Evolutionary conservation across 2,329 filamentous ascomycete genomes (phyloP), one percentile per base, ranked within the genome.

Genomic region (Trichophaea hybrida): DNA sequence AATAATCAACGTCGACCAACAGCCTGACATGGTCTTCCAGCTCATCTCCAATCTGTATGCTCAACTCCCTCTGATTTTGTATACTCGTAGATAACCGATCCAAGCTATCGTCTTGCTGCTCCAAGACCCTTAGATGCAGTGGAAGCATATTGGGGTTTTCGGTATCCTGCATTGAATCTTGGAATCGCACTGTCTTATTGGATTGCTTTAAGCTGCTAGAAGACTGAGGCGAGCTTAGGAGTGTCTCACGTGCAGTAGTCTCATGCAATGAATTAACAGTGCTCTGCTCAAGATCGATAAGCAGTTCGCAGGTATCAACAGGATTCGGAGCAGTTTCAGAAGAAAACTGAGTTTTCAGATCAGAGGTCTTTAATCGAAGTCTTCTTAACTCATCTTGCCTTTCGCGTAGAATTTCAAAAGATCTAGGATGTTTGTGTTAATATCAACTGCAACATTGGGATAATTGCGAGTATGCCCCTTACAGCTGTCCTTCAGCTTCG

Each of bases 1-100:
- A 79, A 49, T 80, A 79, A 70, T 97, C 93, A 49, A 94, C 82
- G 68, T 95, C 91, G 71, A 96, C 91, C 34, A 98, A 77, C 76
- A 98, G 77, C 67, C 85, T 78, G 40, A 94, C 86, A 69, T 98
- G 93, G 67, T 83, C 85, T 68, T 97, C 93, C 38, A 98, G 78
- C 76, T 98, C 93, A 71, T 96, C 87, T 34, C 93, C 91, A 69
- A 98, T 97, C 75, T 93, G 88, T 75, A 96, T 94, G 70, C 85
- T 90, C 63, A 98, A 77, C 74, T 97, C 88, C 54, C 94, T 79
- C 75, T 97, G 93, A 43, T 93, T 81, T 3, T 86, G 80, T 67
- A 98, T 96, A 60, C 82, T 88, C 69, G 83, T 81, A n/a, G 90
- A 88, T 3, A 98, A 76, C 7, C 80, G 78, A 71, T 97, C 91